Percentiles rank a stretch among this genome's conserved stretches.
Conservation (phyloP, 139 green algal genomes). For the Desmodesmus armatus region DNA sequence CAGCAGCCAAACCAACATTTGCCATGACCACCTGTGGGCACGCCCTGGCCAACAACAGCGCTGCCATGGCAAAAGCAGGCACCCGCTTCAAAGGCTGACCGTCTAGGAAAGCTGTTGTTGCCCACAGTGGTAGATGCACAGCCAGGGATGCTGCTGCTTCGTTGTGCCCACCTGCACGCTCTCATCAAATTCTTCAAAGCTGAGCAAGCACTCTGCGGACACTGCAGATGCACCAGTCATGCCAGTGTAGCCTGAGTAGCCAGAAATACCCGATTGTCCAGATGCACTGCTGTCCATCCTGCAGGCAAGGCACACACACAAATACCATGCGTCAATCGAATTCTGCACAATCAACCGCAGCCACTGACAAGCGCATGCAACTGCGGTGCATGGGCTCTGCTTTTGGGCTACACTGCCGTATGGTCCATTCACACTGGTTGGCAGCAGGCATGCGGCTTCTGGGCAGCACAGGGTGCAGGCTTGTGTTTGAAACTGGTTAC, state of each 20-base stretch:
- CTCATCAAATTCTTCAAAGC: conserved; percentile 63
- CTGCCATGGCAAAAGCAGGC: too few relatives aligned
- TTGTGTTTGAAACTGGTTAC: too few relatives aligned
- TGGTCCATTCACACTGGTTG: too few relatives aligned
- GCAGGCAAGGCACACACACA: too few relatives aligned
- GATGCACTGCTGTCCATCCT: conserved; percentile 15
- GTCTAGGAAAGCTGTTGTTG: too few relatives aligned
- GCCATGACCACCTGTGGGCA: too few relatives aligned
- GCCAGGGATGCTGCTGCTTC: background rate
- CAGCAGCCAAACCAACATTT: too few relatives aligned
- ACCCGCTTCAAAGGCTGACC: too few relatives aligned
- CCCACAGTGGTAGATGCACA: background rate
- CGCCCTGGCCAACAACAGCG: too few relatives aligned
- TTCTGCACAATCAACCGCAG: conserved; percentile 7
- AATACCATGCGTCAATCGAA: background rate
- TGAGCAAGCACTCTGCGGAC: conserved; percentile 15
- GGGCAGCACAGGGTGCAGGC: too few relatives aligned
- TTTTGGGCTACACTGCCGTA: too few relatives aligned
- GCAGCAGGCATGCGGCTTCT: too few relatives aligned
- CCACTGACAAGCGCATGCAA: background rate
- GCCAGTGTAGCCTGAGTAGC: conserved; percentile 20
- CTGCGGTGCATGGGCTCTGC: background rate
- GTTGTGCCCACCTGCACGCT: conserved; percentile 39
- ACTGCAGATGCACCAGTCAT: conserved; percentile 1
- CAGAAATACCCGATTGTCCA: conserved; percentile 7